phyloP scores from a whole-genome alignment of 768 basidiomycete species.

The Suillus hirtellus region DNA sequence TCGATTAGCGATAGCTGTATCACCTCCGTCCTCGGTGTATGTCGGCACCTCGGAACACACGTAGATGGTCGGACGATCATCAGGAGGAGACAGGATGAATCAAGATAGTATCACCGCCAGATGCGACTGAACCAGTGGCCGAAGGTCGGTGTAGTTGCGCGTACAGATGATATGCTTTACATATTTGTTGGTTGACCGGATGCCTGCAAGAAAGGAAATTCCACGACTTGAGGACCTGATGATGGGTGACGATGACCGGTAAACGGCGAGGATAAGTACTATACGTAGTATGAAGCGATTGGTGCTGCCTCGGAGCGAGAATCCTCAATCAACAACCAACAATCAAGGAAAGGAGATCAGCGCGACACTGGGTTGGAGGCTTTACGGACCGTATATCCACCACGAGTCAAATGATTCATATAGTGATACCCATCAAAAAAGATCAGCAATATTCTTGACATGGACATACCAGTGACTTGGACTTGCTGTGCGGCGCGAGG shows the following conservation, averaged over 20 bases:
- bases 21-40: neutral
- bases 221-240: neutral
- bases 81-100: neutral
- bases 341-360: neutral
- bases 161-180: neutral
- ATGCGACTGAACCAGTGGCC: neutral
- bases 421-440: neutral
- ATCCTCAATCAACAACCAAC: neutral
- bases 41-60: neutral
- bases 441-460: neutral
- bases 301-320: neutral
- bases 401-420: neutral
- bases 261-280: neutral
- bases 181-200: neutral
- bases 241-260: neutral
- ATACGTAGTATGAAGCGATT: neutral
- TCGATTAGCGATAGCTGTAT: neutral
- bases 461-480: neutral
- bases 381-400: neutral
- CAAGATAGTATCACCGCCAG: neutral
- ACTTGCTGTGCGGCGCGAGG: neutral
- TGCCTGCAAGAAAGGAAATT: neutral
- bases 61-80: too few relatives aligned
- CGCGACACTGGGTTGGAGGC: too few relatives aligned
- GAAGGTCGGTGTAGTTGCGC: neutral